Conservation (phyloP, 192 early-diverging fungal species). For the Coemansia sp. region DNA sequence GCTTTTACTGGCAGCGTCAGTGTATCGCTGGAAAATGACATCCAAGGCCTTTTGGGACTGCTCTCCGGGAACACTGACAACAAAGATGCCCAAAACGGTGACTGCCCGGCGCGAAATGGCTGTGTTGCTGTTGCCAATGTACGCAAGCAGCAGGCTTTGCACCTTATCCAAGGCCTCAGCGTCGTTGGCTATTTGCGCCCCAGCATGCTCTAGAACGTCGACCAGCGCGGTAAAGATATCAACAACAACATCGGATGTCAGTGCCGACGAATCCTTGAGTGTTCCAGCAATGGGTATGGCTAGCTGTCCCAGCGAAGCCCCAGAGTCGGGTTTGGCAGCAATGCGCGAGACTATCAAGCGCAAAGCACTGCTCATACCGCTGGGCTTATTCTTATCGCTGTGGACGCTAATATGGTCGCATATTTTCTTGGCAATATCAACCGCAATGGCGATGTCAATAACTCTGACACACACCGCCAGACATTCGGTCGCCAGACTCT, state of each 20-base stretch:
- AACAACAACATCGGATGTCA: slow-evolving; percentile 36
- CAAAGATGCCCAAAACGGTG: slow-evolving; percentile 41
- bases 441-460: slow-evolving; percentile 22
- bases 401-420: slow-evolving; percentile 23
- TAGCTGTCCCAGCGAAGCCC: slow-evolving; percentile 23
- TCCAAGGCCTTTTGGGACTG: slow-evolving; percentile 36
- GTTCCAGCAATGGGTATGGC: slow-evolving; percentile 26
- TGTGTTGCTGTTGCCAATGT: slow-evolving; percentile 23
- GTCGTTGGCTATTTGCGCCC: slow-evolving; percentile 28
- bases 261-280: slow-evolving; percentile 15
- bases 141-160: slow-evolving; percentile 29
- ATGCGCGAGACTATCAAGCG: slow-evolving; percentile 31
- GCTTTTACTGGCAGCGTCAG: slow-evolving; percentile 18
- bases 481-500: slow-evolving; percentile 47
- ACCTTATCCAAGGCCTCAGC: slow-evolving; percentile 16
- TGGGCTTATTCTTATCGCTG: slow-evolving; percentile 10
- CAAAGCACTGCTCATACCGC: slow-evolving; percentile 36
- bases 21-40: slow-evolving; percentile 42
- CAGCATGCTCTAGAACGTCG: slow-evolving; percentile 28
- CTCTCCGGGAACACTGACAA: slow-evolving; percentile 35
- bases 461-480: slow-evolving; percentile 31
- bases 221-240: slow-evolving; percentile 39
- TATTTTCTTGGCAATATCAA: slow-evolving; percentile 13
- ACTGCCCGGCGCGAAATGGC: slow-evolving; percentile 41
- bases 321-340: slow-evolving; percentile 23